Evolutionary conservation across 306 rosid species (phyloP), one percentile per base, ranked within the genome.

Genomic region (Begonia peltatifolia): DNA sequence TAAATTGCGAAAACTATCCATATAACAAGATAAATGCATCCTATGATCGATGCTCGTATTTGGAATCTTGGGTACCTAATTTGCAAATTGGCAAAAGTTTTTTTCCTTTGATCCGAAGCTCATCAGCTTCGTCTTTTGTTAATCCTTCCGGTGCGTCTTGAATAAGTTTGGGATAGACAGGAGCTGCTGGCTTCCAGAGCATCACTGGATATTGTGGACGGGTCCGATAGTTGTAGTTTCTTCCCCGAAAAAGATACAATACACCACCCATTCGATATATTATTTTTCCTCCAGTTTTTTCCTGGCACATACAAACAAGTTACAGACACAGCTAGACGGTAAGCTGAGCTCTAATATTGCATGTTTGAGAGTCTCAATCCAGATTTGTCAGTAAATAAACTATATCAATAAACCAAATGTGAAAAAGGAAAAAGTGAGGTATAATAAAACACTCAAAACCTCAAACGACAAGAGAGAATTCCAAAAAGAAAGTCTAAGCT

Each of bases 181-280:
- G 99, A 46, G 99, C 74, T 14, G 99, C 95, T 57, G 99, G 99
- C 68, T 86, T 90, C 99, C 99, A 90, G 56, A 90, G 85, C 99
- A 90, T 90, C 71, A 86, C 69, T 10, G 95, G 99, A 72, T 80
- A 90, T 68, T 78, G 94, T 3, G 99, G 95, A 56, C 85, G 95
- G 41, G 85, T 71, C 16, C 72, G 80, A 60, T 83, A 76, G 73
- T 75, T 74, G 75, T 86, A 90, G 62, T 90, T 85, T 76, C 99
- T 90, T 10, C 99, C 99, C 44, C 94, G 77, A 61, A 74, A 90
- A 67, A 85, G 84, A 71, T 90, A 90, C 59, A 85, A 80, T 18
- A 74, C 73, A 50, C 94, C 97, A 52, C 95, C 97, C 50, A 62
- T 84, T 50, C 80, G 79, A 70, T 83, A 83, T 57, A 90, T 90